Evolutionary conservation across 306 rosid genomes (phyloP), one percentile per base, ranked within the genome.

Genomic region (Nissolia schottii): DNA sequence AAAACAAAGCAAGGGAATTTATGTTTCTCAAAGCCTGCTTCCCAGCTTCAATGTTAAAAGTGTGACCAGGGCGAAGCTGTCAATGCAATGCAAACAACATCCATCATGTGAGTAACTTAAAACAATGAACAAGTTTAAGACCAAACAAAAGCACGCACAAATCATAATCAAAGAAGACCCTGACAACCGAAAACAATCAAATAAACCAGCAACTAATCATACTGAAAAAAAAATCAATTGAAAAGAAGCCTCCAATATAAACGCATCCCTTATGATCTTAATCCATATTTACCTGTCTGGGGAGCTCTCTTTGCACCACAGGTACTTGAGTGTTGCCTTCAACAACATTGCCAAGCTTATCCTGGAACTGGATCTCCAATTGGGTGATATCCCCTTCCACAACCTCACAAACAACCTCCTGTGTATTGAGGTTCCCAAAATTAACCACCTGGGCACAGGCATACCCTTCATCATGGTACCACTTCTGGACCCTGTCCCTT

Each of bases 371-470:
- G 70, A 94, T 83, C n/a, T 74, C 77, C 65, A 89, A 73, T 67
- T 91, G 85, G 2, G 96, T 94, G 16, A 94, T 94, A 73, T 94
- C 99, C 46, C 99, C 99, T 82, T 94, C 97, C 18, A 91, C 96
- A 73, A 94, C 99, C 86, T 94, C 99, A 58, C 99, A 94, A 23
- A 91, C 97, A 50, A 94, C 97, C 85, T 94, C 99, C 75, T 81
- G 86, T 14, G 99, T 94, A 18, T 94, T 94, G 54, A 94, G 82
- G 57, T 94, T 94, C 51, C 99, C 99, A 14, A 94, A 94, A 81
- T 94, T 94, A 35, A 94, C 97, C 16, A 94, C 99, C 70, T 94
- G 99, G 4, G 97, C 99, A 24, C 99, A 94, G 0, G 96, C 99
- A 73, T 86, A 94, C 5, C 99, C 99, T 77, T 89, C 95, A 61